Evolutionary conservation across 345 rosid species (phyloP).

Genomic region (Melastoma malabathricum): DNA sequence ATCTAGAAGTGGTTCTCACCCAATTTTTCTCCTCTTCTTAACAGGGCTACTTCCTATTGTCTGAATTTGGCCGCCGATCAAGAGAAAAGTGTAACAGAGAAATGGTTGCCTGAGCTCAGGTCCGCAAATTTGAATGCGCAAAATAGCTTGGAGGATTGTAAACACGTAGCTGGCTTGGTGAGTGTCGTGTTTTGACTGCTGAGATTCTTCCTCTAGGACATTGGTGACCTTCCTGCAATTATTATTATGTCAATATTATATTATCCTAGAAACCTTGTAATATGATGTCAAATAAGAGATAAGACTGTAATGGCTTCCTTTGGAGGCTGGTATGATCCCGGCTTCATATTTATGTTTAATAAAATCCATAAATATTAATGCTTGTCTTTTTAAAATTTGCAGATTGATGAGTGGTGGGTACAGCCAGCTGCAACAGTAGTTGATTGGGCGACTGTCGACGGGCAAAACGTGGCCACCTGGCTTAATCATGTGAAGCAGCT

Average conservation of each 20-base stretch:
- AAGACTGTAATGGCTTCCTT: neutral
- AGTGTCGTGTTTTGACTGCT: conserved; percentile 11
- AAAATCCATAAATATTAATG: neutral
- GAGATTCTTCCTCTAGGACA: neutral
- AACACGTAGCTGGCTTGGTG: conserved; percentile 73
- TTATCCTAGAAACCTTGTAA: no score
- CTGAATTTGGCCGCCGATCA: conserved; percentile 74
- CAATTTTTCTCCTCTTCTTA: conserved; percentile 7
- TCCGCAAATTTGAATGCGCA: conserved; percentile 54
- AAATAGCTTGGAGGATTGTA: conserved; percentile 62
- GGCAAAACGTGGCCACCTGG: conserved; percentile 78
- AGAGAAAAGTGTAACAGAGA: conserved; percentile 54
- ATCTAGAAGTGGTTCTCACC: neutral
- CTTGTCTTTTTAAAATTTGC: conserved; percentile 13
- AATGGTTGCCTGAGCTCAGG: conserved; percentile 87
- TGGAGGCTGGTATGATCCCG: neutral
- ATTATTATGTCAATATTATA: no score
- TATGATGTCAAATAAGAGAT: no score
- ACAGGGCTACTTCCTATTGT: conserved; percentile 71
- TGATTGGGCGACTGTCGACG: conserved; percentile 82
- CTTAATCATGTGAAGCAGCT: conserved; percentile 84
- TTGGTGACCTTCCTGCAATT: neutral
- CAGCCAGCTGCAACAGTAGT: conserved; percentile 88
- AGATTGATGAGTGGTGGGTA: conserved; percentile 96
- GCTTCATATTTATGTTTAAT: neutral